These are phyloP conservation scores for Roridomyces roridus DNA, from an alignment of 768 basidiomycete species.

Conservation along the genomic window DNA sequence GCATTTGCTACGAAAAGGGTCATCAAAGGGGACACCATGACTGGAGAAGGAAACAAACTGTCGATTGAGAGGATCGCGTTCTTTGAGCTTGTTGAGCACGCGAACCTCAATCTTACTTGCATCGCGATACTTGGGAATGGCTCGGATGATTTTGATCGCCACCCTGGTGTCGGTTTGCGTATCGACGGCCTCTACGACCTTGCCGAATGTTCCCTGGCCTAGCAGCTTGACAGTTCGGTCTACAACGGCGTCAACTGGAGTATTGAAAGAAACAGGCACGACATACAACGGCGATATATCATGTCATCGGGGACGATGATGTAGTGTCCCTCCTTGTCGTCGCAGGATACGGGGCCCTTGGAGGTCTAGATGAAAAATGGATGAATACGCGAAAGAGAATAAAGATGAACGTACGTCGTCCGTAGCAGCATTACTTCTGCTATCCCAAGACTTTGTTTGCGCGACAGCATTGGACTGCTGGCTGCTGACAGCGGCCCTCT, in stretches of 20 bases:
- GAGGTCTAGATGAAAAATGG: conserved; percentile 54
- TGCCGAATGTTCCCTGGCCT: conserved; percentile 98
- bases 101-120: conserved; percentile 98
- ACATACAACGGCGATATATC: conserved; percentile 84
- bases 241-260: conserved; percentile 37
- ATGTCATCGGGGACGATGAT: conserved; percentile 93
- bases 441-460: conserved; percentile 70
- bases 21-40: conserved; percentile 28
- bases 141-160: conserved; percentile 98
- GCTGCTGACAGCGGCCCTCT: conserved; percentile 61
- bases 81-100: conserved; percentile 89
- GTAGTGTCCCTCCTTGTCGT: conserved; percentile 99
- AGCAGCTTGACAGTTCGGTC: conserved; percentile 91
- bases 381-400: conserved; percentile 33
- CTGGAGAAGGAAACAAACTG: conserved; percentile 64
- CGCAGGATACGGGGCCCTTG: conserved; percentile 77
- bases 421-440: conserved; percentile 64
- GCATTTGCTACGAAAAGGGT: conserved; percentile 76
- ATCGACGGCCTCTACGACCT: conserved; percentile 95
- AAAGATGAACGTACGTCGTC: conserved; percentile 65
- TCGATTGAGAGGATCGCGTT: conserved; percentile 84
- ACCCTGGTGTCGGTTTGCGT: conserved; percentile 76
- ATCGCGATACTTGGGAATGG: conserved; percentile 98
- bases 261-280: conserved; percentile 2
- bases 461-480: conserved; percentile 57